phyloP scores from a whole-genome alignment of 2,329 filamentous ascomycete species.

The Epichloe uncinata region DNA sequence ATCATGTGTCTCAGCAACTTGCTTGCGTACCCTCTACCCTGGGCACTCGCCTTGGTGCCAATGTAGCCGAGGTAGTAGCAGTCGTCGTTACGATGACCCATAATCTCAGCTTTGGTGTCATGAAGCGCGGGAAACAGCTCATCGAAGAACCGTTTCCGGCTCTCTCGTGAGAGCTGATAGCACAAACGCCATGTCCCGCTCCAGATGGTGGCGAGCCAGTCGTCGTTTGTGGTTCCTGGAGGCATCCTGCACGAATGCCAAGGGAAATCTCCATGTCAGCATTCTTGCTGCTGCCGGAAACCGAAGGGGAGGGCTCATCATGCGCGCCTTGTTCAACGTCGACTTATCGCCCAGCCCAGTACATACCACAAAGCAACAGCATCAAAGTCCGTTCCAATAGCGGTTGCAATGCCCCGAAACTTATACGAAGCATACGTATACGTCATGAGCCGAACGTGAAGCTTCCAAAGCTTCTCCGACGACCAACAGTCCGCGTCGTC shows the following conservation, averaged over 20 bases:
- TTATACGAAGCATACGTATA: slow-evolving; percentile 66
- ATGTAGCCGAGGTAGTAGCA: slow-evolving; percentile 78
- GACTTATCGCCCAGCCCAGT: neutral
- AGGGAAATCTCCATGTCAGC: neutral
- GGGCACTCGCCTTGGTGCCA: slow-evolving; percentile 57
- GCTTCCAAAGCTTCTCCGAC: slow-evolving; percentile 57
- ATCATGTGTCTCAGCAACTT: slow-evolving; percentile 61
- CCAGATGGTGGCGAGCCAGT: slow-evolving; percentile 56
- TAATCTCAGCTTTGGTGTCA: slow-evolving; percentile 53
- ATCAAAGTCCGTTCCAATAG: slow-evolving; percentile 63
- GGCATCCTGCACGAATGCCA: slow-evolving; percentile 45
- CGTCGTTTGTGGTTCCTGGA: slow-evolving; percentile 60
- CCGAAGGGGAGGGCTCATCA: no score
- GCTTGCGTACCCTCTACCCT: slow-evolving; percentile 59
- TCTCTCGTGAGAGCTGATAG: slow-evolving; percentile 61
- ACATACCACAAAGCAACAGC: slow-evolving; percentile 64
- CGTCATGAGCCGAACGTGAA: slow-evolving; percentile 65
- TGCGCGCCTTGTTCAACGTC: no score
- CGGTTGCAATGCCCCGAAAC: slow-evolving; percentile 59
- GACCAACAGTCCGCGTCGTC: slow-evolving; percentile 51
- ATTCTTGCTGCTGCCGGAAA: neutral
- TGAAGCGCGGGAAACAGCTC: slow-evolving; percentile 67
- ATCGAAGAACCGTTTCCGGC: slow-evolving; percentile 58
- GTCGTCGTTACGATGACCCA: slow-evolving; percentile 52
- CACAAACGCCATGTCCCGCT: slow-evolving; percentile 67